Evolutionary conservation across 2,329 filamentous ascomycete genomes (phyloP), one percentile per base, ranked within the genome.

Genomic region (Penicillium sp.): DNA sequence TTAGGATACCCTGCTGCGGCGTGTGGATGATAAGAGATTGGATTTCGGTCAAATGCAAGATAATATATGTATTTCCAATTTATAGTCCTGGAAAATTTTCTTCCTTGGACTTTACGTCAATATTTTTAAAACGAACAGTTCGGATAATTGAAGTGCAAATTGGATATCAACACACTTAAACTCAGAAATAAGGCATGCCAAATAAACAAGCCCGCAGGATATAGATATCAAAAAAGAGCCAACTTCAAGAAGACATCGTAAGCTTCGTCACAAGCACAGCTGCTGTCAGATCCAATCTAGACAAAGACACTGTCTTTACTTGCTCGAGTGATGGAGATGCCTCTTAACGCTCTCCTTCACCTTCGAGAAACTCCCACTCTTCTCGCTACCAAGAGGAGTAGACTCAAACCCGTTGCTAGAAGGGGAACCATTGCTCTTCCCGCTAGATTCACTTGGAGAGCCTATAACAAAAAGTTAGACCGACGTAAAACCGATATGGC

Each of bases 261-360:
- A 18, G 18, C 35, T 26, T 35, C 20, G 1, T 31, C 26, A 32
- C 24, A 37, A 26, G 13, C 34, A 35, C 13, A 51, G 7, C 11
- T 26, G 26, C 40, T 26, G 2, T 10, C 18, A n/a, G 26, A 26
- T 49, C 18, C 4, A 3, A 14, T 34, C 10, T 18, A n/a, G 26
- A 26, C 13, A 26, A 24, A 18, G 14, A 7, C 6, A 13, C 16
- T 29, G 14, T 5, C 14, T 37, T 24, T 35, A 51, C 37, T 59
- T 54, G 50, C 55, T 56, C 7, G 44, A 55, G 22, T 58, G 53
- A 42, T 53, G 50, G 16, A 55, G 44, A 40, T 65, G 62, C 55
- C 61, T 66, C 38, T 57, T 60, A 35, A 66, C 37, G 9, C 53
- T 55, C 54, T 65, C 63, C 55, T 66, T 66, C 34, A 66, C 53